Conservation (phyloP, 805 yeast genomes). For the Yamadazyma laniorum region DNA sequence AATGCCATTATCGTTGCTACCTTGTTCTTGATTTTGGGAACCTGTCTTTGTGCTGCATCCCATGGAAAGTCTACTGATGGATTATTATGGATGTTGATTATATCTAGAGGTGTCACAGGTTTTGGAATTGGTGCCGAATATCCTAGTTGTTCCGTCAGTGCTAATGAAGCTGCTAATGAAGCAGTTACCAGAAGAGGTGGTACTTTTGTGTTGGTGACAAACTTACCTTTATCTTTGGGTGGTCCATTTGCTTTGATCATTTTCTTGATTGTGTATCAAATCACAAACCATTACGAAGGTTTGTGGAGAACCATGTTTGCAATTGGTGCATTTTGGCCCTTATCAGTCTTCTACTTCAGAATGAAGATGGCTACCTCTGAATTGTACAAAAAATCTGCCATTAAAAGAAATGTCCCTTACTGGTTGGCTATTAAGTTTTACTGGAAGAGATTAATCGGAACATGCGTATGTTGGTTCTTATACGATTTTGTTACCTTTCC, state of each 20-base stretch:
- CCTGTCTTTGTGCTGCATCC: slow-evolving; percentile 66
- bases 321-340: slow-evolving; percentile 66
- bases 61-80: slow-evolving; percentile 60
- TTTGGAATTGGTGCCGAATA: slow-evolving; percentile 80
- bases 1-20: slow-evolving; percentile 70
- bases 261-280: slow-evolving; percentile 65
- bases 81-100: slow-evolving; percentile 74
- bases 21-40: slow-evolving; percentile 58
- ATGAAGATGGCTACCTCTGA: slow-evolving; percentile 65
- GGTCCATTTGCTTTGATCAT: slow-evolving; percentile 73
- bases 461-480: slow-evolving; percentile 75
- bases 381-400: slow-evolving; percentile 62
- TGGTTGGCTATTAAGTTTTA: slow-evolving; percentile 59
- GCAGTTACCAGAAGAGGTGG: slow-evolving; percentile 63
- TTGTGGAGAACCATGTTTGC: slow-evolving; percentile 73
- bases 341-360: slow-evolving; percentile 69
- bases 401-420: slow-evolving; percentile 46
- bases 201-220: slow-evolving; percentile 63
- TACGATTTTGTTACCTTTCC: slow-evolving; percentile 83
- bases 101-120: slow-evolving; percentile 74
- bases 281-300: slow-evolving; percentile 49
- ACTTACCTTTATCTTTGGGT: slow-evolving; percentile 70
- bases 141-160: slow-evolving; percentile 65
- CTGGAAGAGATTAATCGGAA: slow-evolving; percentile 68
- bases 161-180: slow-evolving; percentile 74